Evolutionary conservation across 495 filamentous ascomycete genomes (phyloP).

Genomic region (Penicillium desertorum): DNA sequence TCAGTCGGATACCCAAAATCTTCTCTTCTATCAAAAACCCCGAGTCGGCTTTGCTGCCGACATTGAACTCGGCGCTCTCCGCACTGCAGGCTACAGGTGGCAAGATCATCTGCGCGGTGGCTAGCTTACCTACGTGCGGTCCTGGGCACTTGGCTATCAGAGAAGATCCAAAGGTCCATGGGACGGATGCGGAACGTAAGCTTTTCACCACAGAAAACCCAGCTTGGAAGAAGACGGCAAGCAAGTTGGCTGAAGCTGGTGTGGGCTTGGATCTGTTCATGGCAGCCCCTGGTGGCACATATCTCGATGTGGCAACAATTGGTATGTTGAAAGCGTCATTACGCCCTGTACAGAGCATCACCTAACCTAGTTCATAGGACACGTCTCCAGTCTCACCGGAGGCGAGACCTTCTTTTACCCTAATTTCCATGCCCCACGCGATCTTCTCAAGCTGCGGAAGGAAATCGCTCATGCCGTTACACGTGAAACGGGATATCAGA

Average conservation of each 20-base stretch:
- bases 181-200: slow-evolving; percentile 88
- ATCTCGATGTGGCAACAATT: slow-evolving; percentile 92
- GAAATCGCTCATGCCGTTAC: slow-evolving; percentile 89
- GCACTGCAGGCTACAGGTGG: slow-evolving; percentile 84
- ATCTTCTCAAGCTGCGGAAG: slow-evolving; percentile 76
- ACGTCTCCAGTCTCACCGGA: slow-evolving; percentile 61
- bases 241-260: slow-evolving; percentile 84
- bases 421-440: slow-evolving; percentile 86
- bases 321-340: slow-evolving; percentile 52
- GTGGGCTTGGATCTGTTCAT: slow-evolving; percentile 93
- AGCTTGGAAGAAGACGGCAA: slow-evolving; percentile 76
- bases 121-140: slow-evolving; percentile 83
- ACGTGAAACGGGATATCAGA: slow-evolving; percentile 92
- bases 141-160: slow-evolving; percentile 79
- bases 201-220: slow-evolving; percentile 87
- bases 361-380: slow-evolving; percentile 30
- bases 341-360: not conserved
- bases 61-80: slow-evolving; percentile 75
- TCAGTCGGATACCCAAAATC: slow-evolving; percentile 74
- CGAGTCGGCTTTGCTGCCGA: slow-evolving; percentile 81
- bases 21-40: slow-evolving; percentile 86
- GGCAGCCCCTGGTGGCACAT: slow-evolving; percentile 82
- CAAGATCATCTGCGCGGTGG: slow-evolving; percentile 85
- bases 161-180: slow-evolving; percentile 83
- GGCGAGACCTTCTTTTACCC: slow-evolving; percentile 96